Percentiles rank a stretch among this genome's conserved stretches.
These are phyloP conservation scores for Argentina anserina DNA, from an alignment of 306 rosid genomes.

Conservation along the genomic window DNA sequence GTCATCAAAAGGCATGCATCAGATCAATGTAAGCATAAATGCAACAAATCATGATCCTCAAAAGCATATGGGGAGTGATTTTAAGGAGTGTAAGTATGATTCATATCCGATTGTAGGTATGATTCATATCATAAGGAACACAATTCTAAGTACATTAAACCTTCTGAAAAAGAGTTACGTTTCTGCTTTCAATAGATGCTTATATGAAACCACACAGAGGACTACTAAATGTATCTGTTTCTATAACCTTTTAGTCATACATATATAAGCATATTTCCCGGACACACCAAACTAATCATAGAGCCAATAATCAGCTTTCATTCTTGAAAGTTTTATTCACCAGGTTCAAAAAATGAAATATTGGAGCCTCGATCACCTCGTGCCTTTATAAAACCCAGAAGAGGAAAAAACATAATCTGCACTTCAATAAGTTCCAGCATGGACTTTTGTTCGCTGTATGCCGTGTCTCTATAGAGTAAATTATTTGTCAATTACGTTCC, in stretches of 20 bases:
- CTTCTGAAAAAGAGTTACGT: background rate
- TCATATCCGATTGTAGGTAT: background rate
- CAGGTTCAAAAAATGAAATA: background rate
- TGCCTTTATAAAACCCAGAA: background rate
- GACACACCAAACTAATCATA: background rate
- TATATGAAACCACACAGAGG: background rate
- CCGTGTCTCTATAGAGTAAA: background rate
- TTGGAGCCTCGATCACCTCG: background rate
- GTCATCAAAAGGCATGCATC: conserved; percentile 10
- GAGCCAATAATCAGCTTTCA: background rate
- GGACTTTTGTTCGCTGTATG: background rate
- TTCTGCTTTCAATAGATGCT: background rate
- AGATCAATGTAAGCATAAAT: background rate
- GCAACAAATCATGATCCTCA: background rate
- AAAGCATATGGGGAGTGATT: background rate
- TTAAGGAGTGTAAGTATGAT: background rate
- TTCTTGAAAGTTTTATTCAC: background rate
- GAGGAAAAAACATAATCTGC: background rate
- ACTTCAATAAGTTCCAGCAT: background rate
- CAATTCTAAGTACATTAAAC: background rate
- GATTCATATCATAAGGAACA: background rate
- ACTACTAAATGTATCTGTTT: background rate
- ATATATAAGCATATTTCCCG: background rate
- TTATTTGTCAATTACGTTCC: background rate
- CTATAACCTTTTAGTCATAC: background rate